phyloP scores from a whole-genome alignment of 2,329 filamentous ascomycete species.

The Aspergillus sp. region DNA sequence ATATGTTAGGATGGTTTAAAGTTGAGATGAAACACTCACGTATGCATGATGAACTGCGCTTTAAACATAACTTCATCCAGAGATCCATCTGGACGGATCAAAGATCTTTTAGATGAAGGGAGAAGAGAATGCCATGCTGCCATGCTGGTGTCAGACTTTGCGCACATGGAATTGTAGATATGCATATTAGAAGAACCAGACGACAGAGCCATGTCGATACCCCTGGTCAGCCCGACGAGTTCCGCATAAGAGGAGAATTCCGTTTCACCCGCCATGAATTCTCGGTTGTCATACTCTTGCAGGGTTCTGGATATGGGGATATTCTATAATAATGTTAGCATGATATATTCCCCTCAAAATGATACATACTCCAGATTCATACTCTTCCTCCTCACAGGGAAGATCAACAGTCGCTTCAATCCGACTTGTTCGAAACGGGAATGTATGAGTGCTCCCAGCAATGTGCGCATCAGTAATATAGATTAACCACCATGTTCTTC shows the following conservation, averaged over 20 bases:
- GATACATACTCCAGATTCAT: slow-evolving; percentile 16
- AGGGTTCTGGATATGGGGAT: slow-evolving; percentile 21
- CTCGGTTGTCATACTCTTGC: slow-evolving; percentile 24
- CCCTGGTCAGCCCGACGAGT: slow-evolving; percentile 19
- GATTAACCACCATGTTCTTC: slow-evolving; percentile 28
- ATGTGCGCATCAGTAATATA: slow-evolving; percentile 77
- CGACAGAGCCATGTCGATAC: slow-evolving; percentile 18
- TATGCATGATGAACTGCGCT: slow-evolving; percentile 66
- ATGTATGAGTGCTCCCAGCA: slow-evolving; percentile 50
- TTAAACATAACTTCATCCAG: slow-evolving; percentile 66
- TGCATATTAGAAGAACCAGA: slow-evolving; percentile 7
- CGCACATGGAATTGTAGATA: slow-evolving; percentile 14
- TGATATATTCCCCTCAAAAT: too few relatives aligned
- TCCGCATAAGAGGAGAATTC: slow-evolving; percentile 26
- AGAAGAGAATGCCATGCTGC: slow-evolving; percentile 36
- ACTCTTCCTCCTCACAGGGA: slow-evolving; percentile 23
- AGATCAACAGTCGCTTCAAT: slow-evolving; percentile 18
- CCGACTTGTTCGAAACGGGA: slow-evolving; percentile 16
- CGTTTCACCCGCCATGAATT: slow-evolving; percentile 17
- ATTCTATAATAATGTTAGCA: slow-evolving; percentile 8
- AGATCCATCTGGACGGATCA: slow-evolving; percentile 52
- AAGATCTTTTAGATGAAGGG: slow-evolving; percentile 24
- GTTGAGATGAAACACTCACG: slow-evolving; percentile 31
- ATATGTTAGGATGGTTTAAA: neutral
- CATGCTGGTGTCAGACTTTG: slow-evolving; percentile 27